Evolutionary conservation across 1,284 basidiomycete genomes (phyloP).

Genomic region (Microbotryum lychnidis-dioicae): DNA sequence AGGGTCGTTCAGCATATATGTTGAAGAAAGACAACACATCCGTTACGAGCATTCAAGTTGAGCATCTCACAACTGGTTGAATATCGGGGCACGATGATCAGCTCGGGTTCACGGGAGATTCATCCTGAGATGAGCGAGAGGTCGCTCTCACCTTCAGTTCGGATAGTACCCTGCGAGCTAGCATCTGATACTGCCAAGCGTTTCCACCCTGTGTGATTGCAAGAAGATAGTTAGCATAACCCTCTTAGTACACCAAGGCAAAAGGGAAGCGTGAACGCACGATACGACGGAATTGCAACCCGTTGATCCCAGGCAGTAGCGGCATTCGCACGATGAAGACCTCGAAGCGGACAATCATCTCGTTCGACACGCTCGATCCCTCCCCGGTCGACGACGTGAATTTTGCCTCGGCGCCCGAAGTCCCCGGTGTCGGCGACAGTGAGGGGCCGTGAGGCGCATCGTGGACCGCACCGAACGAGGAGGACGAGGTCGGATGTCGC

Average conservation of each 20-base stretch:
- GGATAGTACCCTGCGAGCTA: conserved; percentile 84
- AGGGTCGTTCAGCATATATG: too few species aligned
- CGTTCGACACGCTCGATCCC: conserved; percentile 52
- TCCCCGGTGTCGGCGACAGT: not conserved
- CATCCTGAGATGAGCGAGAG: too few species aligned
- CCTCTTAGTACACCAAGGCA: not conserved
- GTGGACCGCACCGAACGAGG: conserved; percentile 17
- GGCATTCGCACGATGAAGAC: conserved; percentile 93
- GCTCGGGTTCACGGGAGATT: too few species aligned
- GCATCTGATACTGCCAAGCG: conserved; percentile 63
- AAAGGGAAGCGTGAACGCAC: not conserved
- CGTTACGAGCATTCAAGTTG: too few species aligned
- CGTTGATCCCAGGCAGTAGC: conserved; percentile 76
- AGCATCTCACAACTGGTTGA: too few species aligned
- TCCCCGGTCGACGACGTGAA: conserved; percentile 53
- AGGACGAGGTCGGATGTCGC: conserved; percentile 18
- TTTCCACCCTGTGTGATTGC: conserved; percentile 6
- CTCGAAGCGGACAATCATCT: conserved; percentile 81
- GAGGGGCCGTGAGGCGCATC: not conserved
- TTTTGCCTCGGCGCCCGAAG: conserved; percentile 51
- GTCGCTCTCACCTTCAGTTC: conserved; percentile 72
- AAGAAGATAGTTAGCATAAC: not conserved
- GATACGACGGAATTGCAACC: conserved; percentile 87
- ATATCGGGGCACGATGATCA: too few species aligned
- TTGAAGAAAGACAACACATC: too few species aligned